These are phyloP conservation scores for Sphaerostilbella broomeana DNA, from an alignment of 2,329 filamentous ascomycete species.

Conservation along the genomic window DNA sequence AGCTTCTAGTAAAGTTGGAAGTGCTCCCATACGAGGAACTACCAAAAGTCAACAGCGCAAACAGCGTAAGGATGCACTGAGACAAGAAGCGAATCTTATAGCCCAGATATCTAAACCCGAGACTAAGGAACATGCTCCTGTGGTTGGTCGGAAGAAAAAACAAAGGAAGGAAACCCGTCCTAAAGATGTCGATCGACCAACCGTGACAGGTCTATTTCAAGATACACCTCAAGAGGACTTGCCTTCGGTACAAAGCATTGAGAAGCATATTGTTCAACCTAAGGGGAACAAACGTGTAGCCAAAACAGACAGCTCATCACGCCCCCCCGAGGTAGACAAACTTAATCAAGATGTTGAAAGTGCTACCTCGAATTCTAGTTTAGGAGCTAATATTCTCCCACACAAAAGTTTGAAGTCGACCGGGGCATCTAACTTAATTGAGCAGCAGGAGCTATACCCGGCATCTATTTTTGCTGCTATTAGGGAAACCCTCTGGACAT, in stretches of 20 bases:
- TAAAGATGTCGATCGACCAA: conserved; percentile 17
- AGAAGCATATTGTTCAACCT: no score
- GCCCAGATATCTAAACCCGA: conserved; percentile 45
- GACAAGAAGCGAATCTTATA: conserved; percentile 54
- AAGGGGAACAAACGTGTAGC: neutral
- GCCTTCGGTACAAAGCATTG: no score
- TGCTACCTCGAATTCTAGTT: conserved; percentile 12
- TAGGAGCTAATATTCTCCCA: no score
- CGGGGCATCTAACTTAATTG: conserved; percentile 18
- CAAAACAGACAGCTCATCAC: neutral
- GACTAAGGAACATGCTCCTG: conserved; percentile 58
- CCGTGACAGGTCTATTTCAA: conserved; percentile 12
- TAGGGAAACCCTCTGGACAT: conserved; percentile 27
- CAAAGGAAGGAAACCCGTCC: conserved; percentile 64
- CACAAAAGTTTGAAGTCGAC: conserved; percentile 15
- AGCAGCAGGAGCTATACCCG: conserved; percentile 27
- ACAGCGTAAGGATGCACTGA: conserved; percentile 61
- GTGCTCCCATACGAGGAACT: conserved; percentile 59
- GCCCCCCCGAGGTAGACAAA: conserved; percentile 5
- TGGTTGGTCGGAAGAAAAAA: conserved; percentile 77
- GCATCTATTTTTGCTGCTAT: conserved; percentile 32
- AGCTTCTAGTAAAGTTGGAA: conserved; percentile 56
- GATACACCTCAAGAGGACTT: conserved; percentile 15
- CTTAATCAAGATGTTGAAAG: conserved; percentile 3
- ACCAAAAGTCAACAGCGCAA: conserved; percentile 78